Conservation (phyloP, 768 basidiomycete species). For the Auricularia sp. region DNA sequence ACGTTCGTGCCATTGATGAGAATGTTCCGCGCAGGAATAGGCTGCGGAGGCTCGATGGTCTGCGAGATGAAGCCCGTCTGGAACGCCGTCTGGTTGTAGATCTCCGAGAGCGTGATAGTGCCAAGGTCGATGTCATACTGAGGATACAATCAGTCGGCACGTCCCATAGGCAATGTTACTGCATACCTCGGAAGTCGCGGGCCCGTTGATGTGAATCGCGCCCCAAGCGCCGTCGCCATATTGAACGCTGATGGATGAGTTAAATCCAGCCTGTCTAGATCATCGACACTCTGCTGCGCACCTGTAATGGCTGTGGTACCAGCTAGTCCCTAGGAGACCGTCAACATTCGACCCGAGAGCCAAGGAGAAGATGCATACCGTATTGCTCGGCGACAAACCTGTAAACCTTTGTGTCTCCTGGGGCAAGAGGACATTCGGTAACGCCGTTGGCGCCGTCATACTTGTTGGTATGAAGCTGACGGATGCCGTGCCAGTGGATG, state of each 20-base stretch:
- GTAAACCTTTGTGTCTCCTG: neutral
- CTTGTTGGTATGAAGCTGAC: neutral
- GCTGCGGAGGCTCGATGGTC: neutral
- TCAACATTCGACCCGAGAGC: neutral
- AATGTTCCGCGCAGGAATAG: neutral
- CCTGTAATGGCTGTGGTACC: slow-evolving; percentile 1
- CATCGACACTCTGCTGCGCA: neutral
- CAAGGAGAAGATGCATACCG: neutral
- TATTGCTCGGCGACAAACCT: neutral
- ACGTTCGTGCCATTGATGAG: slow-evolving; percentile 1
- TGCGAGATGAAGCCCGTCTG: neutral
- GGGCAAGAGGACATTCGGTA: neutral
- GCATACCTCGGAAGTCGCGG: neutral
- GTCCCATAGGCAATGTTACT: neutral
- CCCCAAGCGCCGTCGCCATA: neutral
- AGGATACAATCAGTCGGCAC: slow-evolving; percentile 24
- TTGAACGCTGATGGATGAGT: neutral
- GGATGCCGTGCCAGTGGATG: neutral
- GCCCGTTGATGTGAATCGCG: neutral
- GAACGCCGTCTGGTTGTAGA: slow-evolving; percentile 35
- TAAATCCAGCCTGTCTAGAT: neutral
- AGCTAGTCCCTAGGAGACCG: neutral
- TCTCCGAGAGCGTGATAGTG: slow-evolving; percentile 74
- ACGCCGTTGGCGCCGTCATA: neutral
- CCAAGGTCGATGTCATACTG: slow-evolving; percentile 60